Evolutionary conservation across 1,284 basidiomycete genomes (phyloP), one percentile per base, ranked within the genome.

Genomic region (Leccinum ambiguum): DNA sequence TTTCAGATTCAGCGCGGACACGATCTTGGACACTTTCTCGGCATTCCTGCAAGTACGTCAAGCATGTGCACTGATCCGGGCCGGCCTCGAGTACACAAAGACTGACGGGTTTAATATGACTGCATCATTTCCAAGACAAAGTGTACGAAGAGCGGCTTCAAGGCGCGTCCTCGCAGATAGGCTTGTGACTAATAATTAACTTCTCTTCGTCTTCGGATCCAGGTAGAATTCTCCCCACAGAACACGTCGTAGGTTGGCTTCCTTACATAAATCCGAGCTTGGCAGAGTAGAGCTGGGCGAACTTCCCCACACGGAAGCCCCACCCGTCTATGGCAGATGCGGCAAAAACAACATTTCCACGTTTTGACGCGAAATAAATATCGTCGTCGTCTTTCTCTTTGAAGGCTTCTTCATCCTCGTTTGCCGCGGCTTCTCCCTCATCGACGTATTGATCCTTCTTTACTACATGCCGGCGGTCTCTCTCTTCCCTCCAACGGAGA

Each of bases 151-250:
- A 99, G 84, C n/a, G 96, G 95, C 80, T 98, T 99, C 72, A 99
- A 79, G 39, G 86, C 83, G 26, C 95, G 86, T 18, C 94, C 94
- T 67, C 87, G 88, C 64, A 97, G 84, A 77, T 96, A 30, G 98
- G 93, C 78, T 97, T 97, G 75, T 95, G 84, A 69, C 91, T 93
- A 72, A 99, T 90, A 23, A 98, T 9, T 33, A 30, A 30, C 30
- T 93, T 67, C 90, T 86, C 79, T 98, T 99, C 61, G 92, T 92
- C 81, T 98, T 99, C 0, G 97, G 94, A 76, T 99, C 97, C 64
- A 99, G 84, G 79, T 93, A 99, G 77, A 91, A 99, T 77, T 99
- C 96, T 1, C 97, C 97, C 97, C 97, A 99, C 2, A 99, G 82
- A 7, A 96, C 94, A 64, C 88, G 86, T 63, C 93, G 86, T 53